These are phyloP conservation scores for Verbena officinalis DNA, from an alignment of 257 asterid species.

Conservation along the genomic window DNA sequence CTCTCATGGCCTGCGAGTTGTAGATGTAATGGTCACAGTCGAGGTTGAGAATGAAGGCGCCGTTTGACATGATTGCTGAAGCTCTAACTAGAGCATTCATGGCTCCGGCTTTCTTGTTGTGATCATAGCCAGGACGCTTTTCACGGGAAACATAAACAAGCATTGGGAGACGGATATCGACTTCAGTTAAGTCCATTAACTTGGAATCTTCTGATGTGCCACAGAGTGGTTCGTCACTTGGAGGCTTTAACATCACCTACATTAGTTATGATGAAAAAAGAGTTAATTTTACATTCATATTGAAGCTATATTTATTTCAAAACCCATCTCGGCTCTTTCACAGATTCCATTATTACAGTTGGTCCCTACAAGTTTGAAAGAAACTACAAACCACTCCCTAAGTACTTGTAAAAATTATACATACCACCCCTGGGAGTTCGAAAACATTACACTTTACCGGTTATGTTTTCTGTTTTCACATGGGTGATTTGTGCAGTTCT, in stretches of 20 bases:
- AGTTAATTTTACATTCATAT: slow-evolving; percentile 4
- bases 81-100: slow-evolving; percentile 87
- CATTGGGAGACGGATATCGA: slow-evolving; percentile 80
- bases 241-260: slow-evolving; percentile 85
- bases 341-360: too few species aligned
- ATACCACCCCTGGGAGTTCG: too few species aligned
- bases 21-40: slow-evolving; percentile 79
- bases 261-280: slow-evolving; percentile 13
- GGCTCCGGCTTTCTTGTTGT: slow-evolving; percentile 85
- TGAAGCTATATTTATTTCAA: too few species aligned
- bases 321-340: too few species aligned
- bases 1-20: slow-evolving; percentile 74
- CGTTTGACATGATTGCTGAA: slow-evolving; percentile 82
- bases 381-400: background rate
- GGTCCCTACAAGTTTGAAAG: too few species aligned
- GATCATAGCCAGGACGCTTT: slow-evolving; percentile 82
- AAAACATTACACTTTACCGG: too few species aligned
- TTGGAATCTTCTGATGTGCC: slow-evolving; percentile 53
- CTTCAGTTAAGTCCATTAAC: slow-evolving; percentile 50
- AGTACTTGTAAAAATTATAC: background rate
- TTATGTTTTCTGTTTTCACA: too few species aligned
- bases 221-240: slow-evolving; percentile 69
- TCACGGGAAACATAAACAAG: slow-evolving; percentile 83
- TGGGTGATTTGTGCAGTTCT: too few species aligned
- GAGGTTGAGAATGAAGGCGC: slow-evolving; percentile 77